phyloP scores from a whole-genome alignment of 139 green algal genomes.

The Tetradesmus obliquus region DNA sequence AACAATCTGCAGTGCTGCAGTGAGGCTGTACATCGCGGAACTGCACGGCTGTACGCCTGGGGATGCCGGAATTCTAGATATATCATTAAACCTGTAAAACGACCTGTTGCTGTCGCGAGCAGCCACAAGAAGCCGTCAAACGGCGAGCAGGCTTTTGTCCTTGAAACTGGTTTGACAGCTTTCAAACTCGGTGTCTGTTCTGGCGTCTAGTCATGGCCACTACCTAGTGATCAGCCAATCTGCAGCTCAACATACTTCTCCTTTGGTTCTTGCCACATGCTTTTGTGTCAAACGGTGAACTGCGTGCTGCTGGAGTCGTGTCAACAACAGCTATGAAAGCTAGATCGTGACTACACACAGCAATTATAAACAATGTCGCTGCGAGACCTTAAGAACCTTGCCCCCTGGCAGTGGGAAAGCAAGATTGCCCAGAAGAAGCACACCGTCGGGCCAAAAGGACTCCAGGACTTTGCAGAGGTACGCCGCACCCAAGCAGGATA shows the following conservation, averaged over 20 bases:
- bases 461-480: slow-evolving; percentile 32
- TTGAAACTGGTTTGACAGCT: neutral
- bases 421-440: slow-evolving; percentile 28
- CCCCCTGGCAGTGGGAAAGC: slow-evolving; percentile 37
- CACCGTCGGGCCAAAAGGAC: slow-evolving; percentile 28
- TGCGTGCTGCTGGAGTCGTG: neutral
- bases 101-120: no score
- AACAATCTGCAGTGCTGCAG: no score
- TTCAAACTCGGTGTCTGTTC: neutral
- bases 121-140: no score
- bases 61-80: no score
- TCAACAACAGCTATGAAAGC: neutral
- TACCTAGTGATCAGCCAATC: neutral
- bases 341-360: neutral
- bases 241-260: neutral
- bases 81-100: no score
- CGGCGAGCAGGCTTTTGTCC: neutral
- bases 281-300: neutral
- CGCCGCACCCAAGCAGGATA: neutral
- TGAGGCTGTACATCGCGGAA: no score
- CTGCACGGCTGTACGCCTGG: no score
- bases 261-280: neutral
- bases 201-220: neutral
- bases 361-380: slow-evolving; percentile 11
- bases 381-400: slow-evolving; percentile 7